Base-by-base conservation (phyloP, 2,329 filamentous ascomycete species). In the Pseudogymnoascus sp. region DNA sequence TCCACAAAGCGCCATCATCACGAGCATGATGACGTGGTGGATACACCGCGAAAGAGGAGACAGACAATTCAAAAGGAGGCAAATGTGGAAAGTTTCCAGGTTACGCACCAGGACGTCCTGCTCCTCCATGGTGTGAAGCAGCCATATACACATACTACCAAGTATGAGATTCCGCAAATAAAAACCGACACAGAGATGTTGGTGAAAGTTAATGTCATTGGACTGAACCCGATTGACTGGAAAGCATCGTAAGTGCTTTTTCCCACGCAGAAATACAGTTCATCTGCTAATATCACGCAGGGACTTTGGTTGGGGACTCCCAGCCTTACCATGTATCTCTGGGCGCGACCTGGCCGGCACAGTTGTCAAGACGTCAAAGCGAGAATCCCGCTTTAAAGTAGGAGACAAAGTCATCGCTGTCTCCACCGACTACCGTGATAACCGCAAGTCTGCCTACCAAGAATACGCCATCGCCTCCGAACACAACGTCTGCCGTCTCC, bases 171-270 rank as follows among this genome's bases (percentile, higher is more conserved):
- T 5, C 83, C 83, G 11, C 72, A 69, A 1, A 67, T 79, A 73
- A 77, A 60, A 75, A 76, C 45, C 85, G 87, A 90, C 68, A 74
- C 64, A 58, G 70, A 90, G 68, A 76, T 90, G 4, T 75, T 90
- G 4, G 81, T 90, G n/a, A 82, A 82, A 70, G 81, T 85, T 1
- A 76, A 81, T 38, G 69, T 65, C 5, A 60, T 90, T 67, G 88
- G 89, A 0, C 75, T 92, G 38, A 92, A 92, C 68, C 89, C 89
- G 0, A 88, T 92, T 62, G 89, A 92, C 72, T 92, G 89, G 89
- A 92, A 92, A 76, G 82, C 85, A 64, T 85, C 87, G 87, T 89
- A 76, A 69, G 78, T 88, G 1, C 74, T 0, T 87, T 91, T 61
- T 88, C 90, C 71, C 90, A 18, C 28, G 8, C 5, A 55, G 85